Base-by-base conservation (phyloP, 228 moss, liverwort and hornwort genomes). In the Sphagnum magellanicum region DNA sequence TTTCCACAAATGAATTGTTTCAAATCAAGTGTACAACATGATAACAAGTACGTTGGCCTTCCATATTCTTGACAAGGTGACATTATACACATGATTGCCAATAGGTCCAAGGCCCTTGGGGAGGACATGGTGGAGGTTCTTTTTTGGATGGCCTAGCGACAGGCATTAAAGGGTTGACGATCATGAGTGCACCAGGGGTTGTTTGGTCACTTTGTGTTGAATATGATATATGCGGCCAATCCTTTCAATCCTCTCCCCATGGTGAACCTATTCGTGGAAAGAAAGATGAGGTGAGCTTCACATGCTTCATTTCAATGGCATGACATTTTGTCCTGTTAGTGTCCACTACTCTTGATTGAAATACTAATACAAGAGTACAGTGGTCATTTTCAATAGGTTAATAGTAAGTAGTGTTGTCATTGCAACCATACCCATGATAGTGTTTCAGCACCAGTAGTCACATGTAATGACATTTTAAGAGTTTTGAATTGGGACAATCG, bases 91-190 rank as follows among this genome's bases (percentile, higher is more conserved):
- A 6, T 16, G 61, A 0, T 0, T 61, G 17, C 17, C 14, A 62
- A 67, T 32, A 68, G 77, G 68, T 59, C 48, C 69, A 75, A 76
- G 79, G 75, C 58, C 70, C 75, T 17, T 79, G 79, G 73, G 70
- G 73, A 16, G 70, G 67, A 32, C 6, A 63, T 63, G 66, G 67
- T 48, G 72, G 69, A 70, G 15, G 63, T 48, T 69, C 5, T 0
- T 70, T 79, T 51, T 75, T 6, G 63, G 66, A 75, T 72, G 75
- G 74, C 49, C 1, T 72, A 55, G 75, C 1, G 14, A 69, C 72
- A 4, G 65, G 74, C 10, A 66, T 75, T 65, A 79, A 61, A 9
- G 52, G 47, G 57, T 61, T 75, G 51, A 75, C 6, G 60, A 0
- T 79, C 53, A 68, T 69, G 9, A 5, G 13, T n/a, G 5, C 2